These are phyloP conservation scores for Plantago elongata DNA, from an alignment of 257 asterid genomes.

Conservation along the genomic window DNA sequence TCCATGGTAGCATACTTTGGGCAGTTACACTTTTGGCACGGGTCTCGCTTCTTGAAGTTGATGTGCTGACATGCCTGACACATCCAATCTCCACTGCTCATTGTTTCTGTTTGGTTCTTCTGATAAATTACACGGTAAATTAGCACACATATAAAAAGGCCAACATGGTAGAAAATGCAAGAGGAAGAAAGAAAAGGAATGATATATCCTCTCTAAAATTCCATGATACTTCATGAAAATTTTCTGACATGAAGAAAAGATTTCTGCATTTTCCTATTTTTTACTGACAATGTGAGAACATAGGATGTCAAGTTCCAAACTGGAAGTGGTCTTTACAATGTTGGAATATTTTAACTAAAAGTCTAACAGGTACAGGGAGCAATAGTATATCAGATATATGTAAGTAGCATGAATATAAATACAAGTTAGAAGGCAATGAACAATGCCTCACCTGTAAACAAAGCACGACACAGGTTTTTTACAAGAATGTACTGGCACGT, in stretches of 20 bases:
- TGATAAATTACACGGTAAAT: not conserved
- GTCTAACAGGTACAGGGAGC: not conserved
- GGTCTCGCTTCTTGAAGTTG: conserved; percentile 67
- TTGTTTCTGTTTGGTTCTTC: conserved; percentile 5
- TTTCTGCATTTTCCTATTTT: not conserved
- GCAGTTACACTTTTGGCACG: conserved; percentile 70
- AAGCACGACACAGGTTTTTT: not conserved
- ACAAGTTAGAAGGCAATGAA: not conserved
- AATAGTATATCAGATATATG: too few species aligned
- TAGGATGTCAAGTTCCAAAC: too few species aligned
- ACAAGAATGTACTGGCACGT: not conserved
- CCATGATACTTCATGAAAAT: not conserved
- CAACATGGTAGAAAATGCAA: too few species aligned
- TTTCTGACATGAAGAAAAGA: not conserved
- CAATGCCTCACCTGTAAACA: conserved; percentile 2
- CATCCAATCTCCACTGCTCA: conserved; percentile 90
- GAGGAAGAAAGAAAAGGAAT: not conserved
- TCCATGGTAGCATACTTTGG: conserved; percentile 54
- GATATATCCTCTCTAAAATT: not conserved
- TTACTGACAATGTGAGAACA: not conserved
- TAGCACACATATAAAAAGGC: not conserved
- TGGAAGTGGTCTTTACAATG: too few species aligned
- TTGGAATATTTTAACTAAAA: too few species aligned
- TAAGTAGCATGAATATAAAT: not conserved
- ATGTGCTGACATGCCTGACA: conserved; percentile 79